Conservation (phyloP, 805 yeast genomes). For the Kluyveromyces nonfermentans region DNA sequence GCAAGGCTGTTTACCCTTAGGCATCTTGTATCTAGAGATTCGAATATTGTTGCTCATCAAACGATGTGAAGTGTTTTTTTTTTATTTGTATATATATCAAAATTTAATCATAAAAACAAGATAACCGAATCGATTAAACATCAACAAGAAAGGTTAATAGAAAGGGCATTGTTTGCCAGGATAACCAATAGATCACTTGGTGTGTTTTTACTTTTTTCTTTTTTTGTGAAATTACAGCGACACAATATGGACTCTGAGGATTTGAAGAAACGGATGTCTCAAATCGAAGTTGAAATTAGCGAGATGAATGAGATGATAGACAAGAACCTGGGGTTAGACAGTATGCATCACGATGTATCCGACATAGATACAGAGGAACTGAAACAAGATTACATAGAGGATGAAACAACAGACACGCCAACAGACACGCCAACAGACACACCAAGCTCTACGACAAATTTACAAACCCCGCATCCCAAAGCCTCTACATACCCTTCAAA, state of each 20-base stretch:
- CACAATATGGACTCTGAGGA: constrained; percentile 17
- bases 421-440: not conserved
- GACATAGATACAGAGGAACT: not conserved
- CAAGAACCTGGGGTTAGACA: constrained; percentile 17
- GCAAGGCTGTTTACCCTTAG: no score
- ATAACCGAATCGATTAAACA: no score
- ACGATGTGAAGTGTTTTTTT: not conserved
- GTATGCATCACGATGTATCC: not conserved
- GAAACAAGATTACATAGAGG: not conserved
- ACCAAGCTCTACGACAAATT: not conserved
- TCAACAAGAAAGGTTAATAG: no score
- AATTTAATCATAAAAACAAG: not conserved
- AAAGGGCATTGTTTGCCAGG: no score
- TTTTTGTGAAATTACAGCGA: no score
- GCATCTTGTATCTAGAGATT: no score
- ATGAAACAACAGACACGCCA: constrained; percentile 3
- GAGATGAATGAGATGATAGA: constrained; percentile 29
- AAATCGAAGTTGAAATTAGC: constrained; percentile 27
- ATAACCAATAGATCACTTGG: no score
- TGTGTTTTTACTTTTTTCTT: no score
- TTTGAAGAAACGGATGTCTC: constrained; percentile 27
- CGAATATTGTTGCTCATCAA: no score
- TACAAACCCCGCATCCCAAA: not conserved
- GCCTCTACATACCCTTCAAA: no score
- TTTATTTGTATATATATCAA: no score